These are phyloP conservation scores for Fistulinella prunicolor DNA, from an alignment of 768 basidiomycete species.

Conservation along the genomic window DNA sequence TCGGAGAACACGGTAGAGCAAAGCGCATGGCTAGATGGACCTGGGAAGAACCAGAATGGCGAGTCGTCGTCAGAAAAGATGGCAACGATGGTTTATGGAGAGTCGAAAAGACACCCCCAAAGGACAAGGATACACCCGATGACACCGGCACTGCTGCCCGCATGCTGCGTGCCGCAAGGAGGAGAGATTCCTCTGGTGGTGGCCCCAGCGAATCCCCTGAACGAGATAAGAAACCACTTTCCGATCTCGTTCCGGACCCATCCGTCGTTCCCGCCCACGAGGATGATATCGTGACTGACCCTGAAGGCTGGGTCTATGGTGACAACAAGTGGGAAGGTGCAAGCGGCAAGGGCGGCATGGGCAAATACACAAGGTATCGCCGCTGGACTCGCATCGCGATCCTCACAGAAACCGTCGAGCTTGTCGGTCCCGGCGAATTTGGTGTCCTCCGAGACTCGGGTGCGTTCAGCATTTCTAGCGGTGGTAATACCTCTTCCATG, in stretches of 20 bases:
- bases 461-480: conserved; percentile 15
- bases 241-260: conserved; percentile 28
- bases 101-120: conserved; percentile 61
- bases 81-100: conserved; percentile 50
- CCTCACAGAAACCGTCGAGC: conserved; percentile 68
- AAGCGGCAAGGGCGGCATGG: conserved; percentile 75
- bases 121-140: conserved; percentile 39
- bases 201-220: conserved; percentile 21
- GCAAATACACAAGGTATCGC: conserved; percentile 87
- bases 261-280: conserved; percentile 35
- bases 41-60: conserved; percentile 94
- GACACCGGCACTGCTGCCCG: conserved; percentile 41
- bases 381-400: conserved; percentile 86
- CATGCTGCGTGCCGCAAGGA: conserved; percentile 54
- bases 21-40: conserved; percentile 79
- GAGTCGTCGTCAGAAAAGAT: conserved; percentile 59
- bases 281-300: conserved; percentile 65
- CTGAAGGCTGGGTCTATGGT: conserved; percentile 90
- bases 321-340: conserved; percentile 94
- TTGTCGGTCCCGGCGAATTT: conserved; percentile 39
- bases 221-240: conserved; percentile 17
- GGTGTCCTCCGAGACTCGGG: conserved; percentile 29
- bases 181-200: conserved; percentile 32
- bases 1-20: conserved; percentile 46
- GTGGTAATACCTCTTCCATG: conserved; percentile 22